phyloP scores from a whole-genome alignment of 106 monocot genomes.

The Platanthera zijinensis region DNA sequence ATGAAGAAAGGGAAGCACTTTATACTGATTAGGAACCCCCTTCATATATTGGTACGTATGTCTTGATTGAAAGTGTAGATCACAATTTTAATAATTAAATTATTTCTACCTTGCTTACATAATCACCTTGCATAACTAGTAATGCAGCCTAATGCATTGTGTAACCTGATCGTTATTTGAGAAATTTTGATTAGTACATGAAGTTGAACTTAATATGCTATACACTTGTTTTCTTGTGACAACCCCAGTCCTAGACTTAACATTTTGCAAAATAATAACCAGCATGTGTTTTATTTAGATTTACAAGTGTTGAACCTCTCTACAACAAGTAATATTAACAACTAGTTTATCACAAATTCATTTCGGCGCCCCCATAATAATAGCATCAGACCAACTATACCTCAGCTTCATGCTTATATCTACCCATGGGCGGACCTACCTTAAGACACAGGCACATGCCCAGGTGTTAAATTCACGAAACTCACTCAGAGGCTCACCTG shows the following conservation, averaged over 20 bases:
- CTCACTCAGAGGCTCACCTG: too few relatives aligned
- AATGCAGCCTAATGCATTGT: background rate
- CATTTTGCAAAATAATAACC: background rate
- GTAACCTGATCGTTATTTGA: background rate
- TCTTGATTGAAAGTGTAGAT: background rate
- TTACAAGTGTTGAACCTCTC: too few relatives aligned
- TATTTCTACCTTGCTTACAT: background rate
- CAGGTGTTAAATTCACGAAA: too few relatives aligned
- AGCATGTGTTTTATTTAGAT: background rate
- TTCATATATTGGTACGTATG: conserved; percentile 67
- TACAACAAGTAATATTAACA: background rate
- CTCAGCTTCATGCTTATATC: background rate
- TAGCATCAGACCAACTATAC: background rate
- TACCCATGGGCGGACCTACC: too few relatives aligned
- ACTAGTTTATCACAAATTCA: background rate
- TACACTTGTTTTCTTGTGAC: background rate
- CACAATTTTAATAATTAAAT: background rate
- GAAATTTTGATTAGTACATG: background rate
- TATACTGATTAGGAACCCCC: conserved; percentile 88
- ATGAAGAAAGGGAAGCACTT: conserved; percentile 98
- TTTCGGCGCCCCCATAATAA: background rate
- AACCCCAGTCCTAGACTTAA: background rate
- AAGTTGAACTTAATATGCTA: background rate
- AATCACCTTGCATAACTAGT: background rate
- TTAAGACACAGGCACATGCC: too few relatives aligned